phyloP scores from a whole-genome alignment of 768 basidiomycete genomes.

The Suillus subaureus region DNA sequence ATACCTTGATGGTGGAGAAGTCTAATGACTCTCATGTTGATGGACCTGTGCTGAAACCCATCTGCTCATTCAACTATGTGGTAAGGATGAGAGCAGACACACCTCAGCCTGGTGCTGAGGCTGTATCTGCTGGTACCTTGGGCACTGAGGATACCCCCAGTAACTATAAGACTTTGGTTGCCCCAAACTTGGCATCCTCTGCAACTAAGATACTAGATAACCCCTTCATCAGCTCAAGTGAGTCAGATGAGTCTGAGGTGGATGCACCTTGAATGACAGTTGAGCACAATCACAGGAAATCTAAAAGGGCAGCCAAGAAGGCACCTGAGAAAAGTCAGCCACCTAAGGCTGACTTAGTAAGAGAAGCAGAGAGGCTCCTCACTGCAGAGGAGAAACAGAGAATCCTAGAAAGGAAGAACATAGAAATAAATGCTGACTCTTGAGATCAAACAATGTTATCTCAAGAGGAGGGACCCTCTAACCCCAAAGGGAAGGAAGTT shows the following conservation, averaged over 20 bases:
- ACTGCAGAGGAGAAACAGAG: background rate
- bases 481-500: constrained; percentile 16
- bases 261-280: background rate
- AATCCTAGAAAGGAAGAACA: background rate
- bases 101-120: background rate
- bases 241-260: background rate
- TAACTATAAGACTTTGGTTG: background rate
- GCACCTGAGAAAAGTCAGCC: background rate
- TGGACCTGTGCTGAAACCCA: background rate
- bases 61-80: background rate
- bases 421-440: rapidly evolving
- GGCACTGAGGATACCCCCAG: background rate
- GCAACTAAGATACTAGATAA: background rate
- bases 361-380: background rate
- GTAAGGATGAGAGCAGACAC: background rate
- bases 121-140: background rate
- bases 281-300: background rate
- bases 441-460: background rate
- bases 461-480: background rate
- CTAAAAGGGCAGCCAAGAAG: background rate
- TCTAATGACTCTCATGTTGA: background rate
- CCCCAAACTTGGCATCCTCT: background rate
- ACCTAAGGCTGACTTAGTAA: background rate
- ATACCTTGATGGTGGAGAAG: background rate
- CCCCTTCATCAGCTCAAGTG: background rate